These are phyloP conservation scores for Thielaviopsis musarum DNA, from an alignment of 2,329 filamentous ascomycete genomes.

Conservation along the genomic window DNA sequence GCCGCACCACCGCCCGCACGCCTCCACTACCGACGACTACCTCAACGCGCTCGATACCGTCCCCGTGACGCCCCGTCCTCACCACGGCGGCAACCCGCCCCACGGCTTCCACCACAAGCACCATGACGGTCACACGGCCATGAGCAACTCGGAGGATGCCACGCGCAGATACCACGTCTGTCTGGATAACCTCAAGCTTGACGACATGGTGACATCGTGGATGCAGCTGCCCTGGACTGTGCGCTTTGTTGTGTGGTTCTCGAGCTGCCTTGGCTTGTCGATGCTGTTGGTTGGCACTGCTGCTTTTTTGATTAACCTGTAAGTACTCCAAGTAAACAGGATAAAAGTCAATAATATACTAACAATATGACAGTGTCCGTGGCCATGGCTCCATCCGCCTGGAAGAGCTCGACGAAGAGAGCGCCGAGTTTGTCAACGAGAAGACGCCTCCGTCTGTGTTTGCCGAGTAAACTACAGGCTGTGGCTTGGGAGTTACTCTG, in stretches of 20 bases:
- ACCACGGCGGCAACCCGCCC: neutral
- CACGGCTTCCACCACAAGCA: neutral
- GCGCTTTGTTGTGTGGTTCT: conserved; percentile 7
- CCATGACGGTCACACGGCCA: neutral
- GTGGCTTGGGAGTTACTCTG: neutral
- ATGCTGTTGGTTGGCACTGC: conserved; percentile 2
- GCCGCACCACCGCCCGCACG: neutral
- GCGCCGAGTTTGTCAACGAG: neutral
- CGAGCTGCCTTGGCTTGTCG: conserved; percentile 6
- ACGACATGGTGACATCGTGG: conserved; percentile 4
- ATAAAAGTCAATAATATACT: neutral
- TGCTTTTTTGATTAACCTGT: conserved; percentile 3
- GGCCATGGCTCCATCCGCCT: conserved; percentile 4
- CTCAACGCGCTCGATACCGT: neutral
- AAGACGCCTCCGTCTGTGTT: neutral
- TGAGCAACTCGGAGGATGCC: neutral
- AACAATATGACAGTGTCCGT: conserved; percentile 1
- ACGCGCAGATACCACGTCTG: neutral
- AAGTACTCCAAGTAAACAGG: neutral
- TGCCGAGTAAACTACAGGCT: neutral
- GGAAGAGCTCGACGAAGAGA: conserved; percentile 3
- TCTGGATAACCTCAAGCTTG: neutral
- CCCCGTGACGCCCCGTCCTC: neutral
- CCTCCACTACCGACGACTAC: conserved; percentile 6
- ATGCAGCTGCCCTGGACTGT: conserved; percentile 5